These are phyloP conservation scores for Neofusicoccum laricinum DNA, from an alignment of 2,329 filamentous ascomycete genomes.

Conservation along the genomic window DNA sequence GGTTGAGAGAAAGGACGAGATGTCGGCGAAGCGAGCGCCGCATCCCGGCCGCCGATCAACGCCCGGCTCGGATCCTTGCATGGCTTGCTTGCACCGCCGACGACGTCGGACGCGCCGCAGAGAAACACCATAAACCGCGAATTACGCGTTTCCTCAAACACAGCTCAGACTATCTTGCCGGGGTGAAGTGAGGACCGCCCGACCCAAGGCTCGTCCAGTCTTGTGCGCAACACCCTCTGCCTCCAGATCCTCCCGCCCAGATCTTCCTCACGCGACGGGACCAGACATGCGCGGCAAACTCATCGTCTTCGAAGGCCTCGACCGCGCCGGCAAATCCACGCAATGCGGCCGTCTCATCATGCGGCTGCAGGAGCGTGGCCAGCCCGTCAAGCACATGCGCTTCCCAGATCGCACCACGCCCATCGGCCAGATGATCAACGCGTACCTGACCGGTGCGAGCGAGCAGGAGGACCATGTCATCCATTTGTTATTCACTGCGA, in stretches of 20 bases:
- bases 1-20: not conserved
- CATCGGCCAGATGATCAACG: conserved; percentile 83
- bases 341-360: conserved; percentile 70
- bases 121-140: not conserved
- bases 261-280: too few species aligned
- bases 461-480: conserved; percentile 85
- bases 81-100: not conserved
- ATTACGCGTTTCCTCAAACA: too few species aligned
- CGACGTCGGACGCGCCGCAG: not conserved
- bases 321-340: conserved; percentile 88
- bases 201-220: too few species aligned
- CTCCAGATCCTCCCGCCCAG: not conserved
- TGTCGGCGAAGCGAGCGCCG: not conserved
- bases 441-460: conserved; percentile 69
- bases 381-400: conserved; percentile 56
- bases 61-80: not conserved
- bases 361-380: conserved; percentile 50
- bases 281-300: conserved; percentile 61
- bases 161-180: too few species aligned
- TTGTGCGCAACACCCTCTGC: too few species aligned
- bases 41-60: conserved; percentile 12
- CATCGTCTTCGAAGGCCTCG: conserved; percentile 83
- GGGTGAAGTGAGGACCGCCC: too few species aligned
- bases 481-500: conserved; percentile 85
- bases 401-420: conserved; percentile 83